These are phyloP conservation scores for Cenococcum geophilum DNA, from an alignment of 495 filamentous ascomycete genomes.

Conservation along the genomic window DNA sequence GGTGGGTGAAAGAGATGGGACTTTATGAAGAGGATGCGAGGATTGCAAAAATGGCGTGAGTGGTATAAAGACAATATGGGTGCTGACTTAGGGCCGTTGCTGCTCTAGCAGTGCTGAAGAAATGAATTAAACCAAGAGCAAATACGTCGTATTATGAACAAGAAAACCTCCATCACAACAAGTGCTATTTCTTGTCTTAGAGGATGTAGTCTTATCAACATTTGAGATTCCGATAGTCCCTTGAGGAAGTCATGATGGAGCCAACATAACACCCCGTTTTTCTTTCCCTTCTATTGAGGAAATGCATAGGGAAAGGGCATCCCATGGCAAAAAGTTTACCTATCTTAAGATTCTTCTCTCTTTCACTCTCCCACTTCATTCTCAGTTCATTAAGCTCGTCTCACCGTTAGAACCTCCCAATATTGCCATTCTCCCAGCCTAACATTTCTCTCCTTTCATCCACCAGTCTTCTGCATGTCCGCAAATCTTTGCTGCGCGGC, in stretches of 20 bases:
- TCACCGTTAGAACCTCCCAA: not conserved
- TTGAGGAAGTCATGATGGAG: not conserved
- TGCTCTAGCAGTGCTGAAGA: not conserved
- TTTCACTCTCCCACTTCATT: not conserved
- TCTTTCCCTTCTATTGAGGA: no score
- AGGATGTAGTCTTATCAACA: no score
- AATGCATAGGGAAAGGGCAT: not conserved
- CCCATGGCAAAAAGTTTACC: not conserved
- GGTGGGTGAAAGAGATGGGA: constrained; percentile 48
- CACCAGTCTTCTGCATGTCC: not conserved
- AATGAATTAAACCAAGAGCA: not conserved
- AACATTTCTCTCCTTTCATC: not conserved
- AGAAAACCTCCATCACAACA: no score
- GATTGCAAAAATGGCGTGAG: constrained; percentile 34
- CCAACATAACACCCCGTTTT: no score
- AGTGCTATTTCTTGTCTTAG: no score
- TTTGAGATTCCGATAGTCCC: no score
- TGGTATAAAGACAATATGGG: not conserved
- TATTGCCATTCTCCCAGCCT: not conserved
- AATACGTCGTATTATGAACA: no score
- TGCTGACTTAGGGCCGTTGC: not conserved
- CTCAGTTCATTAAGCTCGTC: not conserved
- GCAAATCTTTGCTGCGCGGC: not conserved
- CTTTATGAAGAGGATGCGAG: constrained; percentile 45
- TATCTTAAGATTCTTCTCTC: not conserved